Base-by-base conservation (phyloP, 129 eudicot genomes). In the Saussurea involucrata region DNA sequence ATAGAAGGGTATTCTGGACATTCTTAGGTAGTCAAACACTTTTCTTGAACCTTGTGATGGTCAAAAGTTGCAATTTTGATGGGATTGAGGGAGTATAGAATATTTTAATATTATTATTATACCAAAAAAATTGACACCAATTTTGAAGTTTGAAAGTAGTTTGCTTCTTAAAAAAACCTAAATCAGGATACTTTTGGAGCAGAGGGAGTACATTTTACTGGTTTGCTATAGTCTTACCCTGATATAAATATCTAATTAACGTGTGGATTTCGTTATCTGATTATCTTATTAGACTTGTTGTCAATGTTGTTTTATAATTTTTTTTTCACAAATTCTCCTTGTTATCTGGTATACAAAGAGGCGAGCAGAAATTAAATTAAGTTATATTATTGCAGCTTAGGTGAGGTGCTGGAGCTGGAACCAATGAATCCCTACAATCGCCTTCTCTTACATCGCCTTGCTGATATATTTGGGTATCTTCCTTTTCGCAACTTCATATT, bases 371-470 rank as follows among this genome's bases (percentile, higher is more conserved):
- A 24, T 21, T 65, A 73, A n/a, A 29, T 55, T 65, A 73, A n/a
- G 24, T 55, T 66, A 6, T 78, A 68, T 20, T 76, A 63, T 42
- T 91, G 92, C 92, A 95, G 98, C 83, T 74, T 78, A 63, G 81
- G 85, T 65, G 89, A 86, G 60, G 87, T 84, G 75, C 74, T 95
- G 72, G 95, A 95, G 83, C 86, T 95, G 80, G 90, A 95, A 81
- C 99, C 99, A 13, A 95, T 88, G 96, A 88, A 86, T 81, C 79
- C 99, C 6, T 95, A 95, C 80, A 81, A 82, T 68, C 97, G 97
- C 53, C 90, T 95, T 74, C 96, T 92, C n/a, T 70, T 92, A 83
- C 99, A 95, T 76, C 97, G 99, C 22, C 96, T 95, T 69, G 99
- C 99, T 66, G 99, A 95, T 40, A 92, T 95, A 28, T 95, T 92